A percentile compares a stretch with the other conserved stretches of the same genome.
Evolutionary conservation across 805 yeast genomes (phyloP).

Genomic region (Myxozyma neglecta): DNA sequence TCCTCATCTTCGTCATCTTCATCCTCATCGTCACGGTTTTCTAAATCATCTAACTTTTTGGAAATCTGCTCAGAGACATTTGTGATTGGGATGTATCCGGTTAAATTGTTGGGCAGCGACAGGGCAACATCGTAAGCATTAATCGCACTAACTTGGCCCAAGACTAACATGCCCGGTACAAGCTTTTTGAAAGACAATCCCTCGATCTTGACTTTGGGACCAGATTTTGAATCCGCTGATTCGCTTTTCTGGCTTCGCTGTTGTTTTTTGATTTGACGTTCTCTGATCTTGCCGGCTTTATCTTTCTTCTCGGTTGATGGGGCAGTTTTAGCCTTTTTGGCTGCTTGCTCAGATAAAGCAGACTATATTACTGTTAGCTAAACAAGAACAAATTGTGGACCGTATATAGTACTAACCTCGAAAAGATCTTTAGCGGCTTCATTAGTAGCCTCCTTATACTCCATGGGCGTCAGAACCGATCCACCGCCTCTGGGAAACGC

Average conservation of each 20-base stretch:
- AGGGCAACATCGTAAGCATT: conserved; percentile 63
- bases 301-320: conserved; percentile 1
- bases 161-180: conserved; percentile 66
- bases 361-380: conserved; percentile 7
- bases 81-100: conserved; percentile 76
- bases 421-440: conserved; percentile 87
- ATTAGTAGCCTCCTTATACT: conserved; percentile 86
- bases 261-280: conserved; percentile 22
- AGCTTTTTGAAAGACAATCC: conserved; percentile 61
- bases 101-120: conserved; percentile 75
- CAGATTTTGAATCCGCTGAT: background rate
- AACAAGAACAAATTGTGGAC: background rate
- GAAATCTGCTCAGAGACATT: conserved; percentile 67
- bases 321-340: conserved; percentile 17
- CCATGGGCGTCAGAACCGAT: conserved; percentile 75
- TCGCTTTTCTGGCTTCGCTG: conserved; percentile 12
- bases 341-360: conserved; percentile 12
- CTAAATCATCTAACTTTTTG: conserved; percentile 52
- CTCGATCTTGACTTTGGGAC: conserved; percentile 42
- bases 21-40: conserved; percentile 41
- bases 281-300: conserved; percentile 12
- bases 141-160: conserved; percentile 72
- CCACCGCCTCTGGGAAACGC: conserved; percentile 92
- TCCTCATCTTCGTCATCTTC: conserved; percentile 38
- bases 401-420: conserved; percentile 37